Evolutionary conservation across 2,329 filamentous ascomycete genomes (phyloP).

Genomic region (Teratosphaeria pseudoeucalypti): DNA sequence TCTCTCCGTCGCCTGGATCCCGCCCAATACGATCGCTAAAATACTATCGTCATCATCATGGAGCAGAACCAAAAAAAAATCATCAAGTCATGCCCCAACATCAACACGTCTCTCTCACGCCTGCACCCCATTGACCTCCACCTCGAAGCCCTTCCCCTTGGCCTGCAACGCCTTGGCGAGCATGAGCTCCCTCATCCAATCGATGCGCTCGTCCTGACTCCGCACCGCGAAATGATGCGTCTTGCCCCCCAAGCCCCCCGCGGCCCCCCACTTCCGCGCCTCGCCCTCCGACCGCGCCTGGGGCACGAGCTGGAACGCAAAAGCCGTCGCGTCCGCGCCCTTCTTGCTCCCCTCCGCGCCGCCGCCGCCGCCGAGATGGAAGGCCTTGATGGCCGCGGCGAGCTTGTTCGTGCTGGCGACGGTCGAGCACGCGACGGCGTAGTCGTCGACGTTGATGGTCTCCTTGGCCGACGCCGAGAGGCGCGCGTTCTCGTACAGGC

Average conservation of each 20-base stretch:
- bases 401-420: constrained; percentile 69
- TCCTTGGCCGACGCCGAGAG: constrained; percentile 57
- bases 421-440: constrained; percentile 74
- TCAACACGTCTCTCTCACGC: not conserved
- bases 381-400: constrained; percentile 73
- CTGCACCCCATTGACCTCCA: constrained; percentile 59
- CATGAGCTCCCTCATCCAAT: constrained; percentile 95
- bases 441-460: constrained; percentile 80
- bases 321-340: constrained; percentile 45
- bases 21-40: no score
- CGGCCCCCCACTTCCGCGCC: constrained; percentile 16
- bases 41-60: not conserved
- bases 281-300: constrained; percentile 38
- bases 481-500: constrained; percentile 53
- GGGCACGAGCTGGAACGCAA: constrained; percentile 78
- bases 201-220: constrained; percentile 78
- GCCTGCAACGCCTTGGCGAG: constrained; percentile 77
- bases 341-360: constrained; percentile 41
- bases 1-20: no score
- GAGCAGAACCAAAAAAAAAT: not conserved
- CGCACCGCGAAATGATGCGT: constrained; percentile 90
- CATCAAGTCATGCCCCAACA: not conserved
- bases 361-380: constrained; percentile 46
- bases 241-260: constrained; percentile 44
- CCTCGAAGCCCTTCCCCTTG: constrained; percentile 73